Conservation (phyloP, 495 filamentous ascomycete species). For the Neurospora discreta region DNA sequence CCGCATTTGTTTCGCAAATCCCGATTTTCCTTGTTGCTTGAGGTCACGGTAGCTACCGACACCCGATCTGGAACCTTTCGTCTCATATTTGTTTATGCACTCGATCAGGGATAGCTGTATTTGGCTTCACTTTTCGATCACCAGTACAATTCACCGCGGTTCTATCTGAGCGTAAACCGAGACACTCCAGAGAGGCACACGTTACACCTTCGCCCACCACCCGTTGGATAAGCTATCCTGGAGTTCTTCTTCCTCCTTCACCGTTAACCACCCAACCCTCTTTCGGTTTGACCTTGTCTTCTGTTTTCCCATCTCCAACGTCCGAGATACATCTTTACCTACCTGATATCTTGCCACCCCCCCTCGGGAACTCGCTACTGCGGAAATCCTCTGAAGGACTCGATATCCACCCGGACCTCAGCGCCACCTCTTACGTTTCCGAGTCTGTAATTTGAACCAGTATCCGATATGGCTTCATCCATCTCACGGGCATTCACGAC, state of each 20-base stretch:
- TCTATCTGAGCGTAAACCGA: not conserved
- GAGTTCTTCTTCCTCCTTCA: not conserved
- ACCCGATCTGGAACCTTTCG: not conserved
- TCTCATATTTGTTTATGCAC: not conserved
- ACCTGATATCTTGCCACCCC: not conserved
- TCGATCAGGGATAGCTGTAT: not conserved
- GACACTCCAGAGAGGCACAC: not conserved
- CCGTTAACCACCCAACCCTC: not conserved
- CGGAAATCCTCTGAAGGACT: not conserved
- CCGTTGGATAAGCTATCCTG: not conserved
- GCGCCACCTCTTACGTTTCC: not conserved
- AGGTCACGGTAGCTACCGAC: not conserved
- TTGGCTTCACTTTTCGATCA: not conserved
- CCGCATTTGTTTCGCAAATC: not conserved
- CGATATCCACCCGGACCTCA: not conserved
- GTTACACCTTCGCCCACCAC: not conserved
- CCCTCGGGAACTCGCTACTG: not conserved
- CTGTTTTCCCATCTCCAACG: not conserved
- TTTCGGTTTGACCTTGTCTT: not conserved
- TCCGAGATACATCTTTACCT: not conserved
- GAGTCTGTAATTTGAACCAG: not conserved
- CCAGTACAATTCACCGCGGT: not conserved
- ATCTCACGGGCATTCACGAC: constrained; percentile 60
- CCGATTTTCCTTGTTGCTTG: not conserved
- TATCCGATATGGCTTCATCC: constrained; percentile 19